phyloP scores from a whole-genome alignment of 2,329 filamentous ascomycete genomes.

The Ceratocystis lukuohia region DNA sequence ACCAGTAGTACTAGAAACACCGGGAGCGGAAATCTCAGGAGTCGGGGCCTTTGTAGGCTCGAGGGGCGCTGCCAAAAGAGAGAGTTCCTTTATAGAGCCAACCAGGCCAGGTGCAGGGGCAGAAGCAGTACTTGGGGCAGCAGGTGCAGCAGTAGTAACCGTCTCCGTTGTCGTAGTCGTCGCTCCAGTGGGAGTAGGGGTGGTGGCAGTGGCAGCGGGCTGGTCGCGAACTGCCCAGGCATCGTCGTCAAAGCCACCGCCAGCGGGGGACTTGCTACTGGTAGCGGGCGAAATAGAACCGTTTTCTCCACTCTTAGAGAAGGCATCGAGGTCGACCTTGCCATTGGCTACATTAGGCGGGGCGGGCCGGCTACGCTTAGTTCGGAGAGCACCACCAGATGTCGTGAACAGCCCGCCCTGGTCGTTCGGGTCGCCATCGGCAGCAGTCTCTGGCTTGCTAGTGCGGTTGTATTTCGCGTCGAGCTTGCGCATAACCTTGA shows the following conservation, averaged over 20 bases:
- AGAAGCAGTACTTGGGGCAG: slow-evolving; percentile 23
- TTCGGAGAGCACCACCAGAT: slow-evolving; percentile 76
- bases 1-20: slow-evolving; percentile 22
- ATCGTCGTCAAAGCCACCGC: slow-evolving; percentile 76
- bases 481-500: slow-evolving; percentile 82
- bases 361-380: slow-evolving; percentile 86
- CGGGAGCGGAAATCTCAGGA: slow-evolving; percentile 21
- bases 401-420: slow-evolving; percentile 72
- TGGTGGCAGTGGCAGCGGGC: background rate
- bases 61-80: slow-evolving; percentile 39
- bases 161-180: background rate
- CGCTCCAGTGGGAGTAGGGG: background rate
- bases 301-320: slow-evolving; percentile 44
- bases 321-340: slow-evolving; percentile 74
- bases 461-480: slow-evolving; percentile 66
- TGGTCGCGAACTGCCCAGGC: slow-evolving; percentile 82
- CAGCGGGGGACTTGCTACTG: slow-evolving; percentile 24
- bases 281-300: slow-evolving; percentile 21
- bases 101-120: slow-evolving; percentile 28
- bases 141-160: slow-evolving; percentile 25
- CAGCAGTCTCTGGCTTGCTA: slow-evolving; percentile 41
- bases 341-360: slow-evolving; percentile 78
- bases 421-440: slow-evolving; percentile 46
- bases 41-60: slow-evolving; percentile 35
- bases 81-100: slow-evolving; percentile 51